These are phyloP conservation scores for Zygotorulaspora sp. DNA, from an alignment of 805 yeast species.

Conservation along the genomic window DNA sequence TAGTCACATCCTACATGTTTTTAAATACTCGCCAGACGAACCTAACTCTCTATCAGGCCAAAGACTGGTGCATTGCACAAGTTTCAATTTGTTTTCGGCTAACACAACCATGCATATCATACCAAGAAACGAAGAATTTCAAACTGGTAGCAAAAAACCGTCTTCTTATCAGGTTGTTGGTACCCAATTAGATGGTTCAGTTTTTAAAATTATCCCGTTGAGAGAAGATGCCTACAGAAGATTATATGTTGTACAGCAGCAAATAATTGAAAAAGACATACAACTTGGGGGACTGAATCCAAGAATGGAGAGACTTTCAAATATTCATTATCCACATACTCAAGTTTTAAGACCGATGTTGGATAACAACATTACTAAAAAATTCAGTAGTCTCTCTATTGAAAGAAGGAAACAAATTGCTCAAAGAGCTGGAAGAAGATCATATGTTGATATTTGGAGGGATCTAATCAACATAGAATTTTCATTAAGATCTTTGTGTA, in stretches of 20 bases:
- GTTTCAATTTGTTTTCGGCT: constrained; percentile 61
- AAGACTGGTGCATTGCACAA: constrained; percentile 60
- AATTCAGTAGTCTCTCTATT: constrained; percentile 52
- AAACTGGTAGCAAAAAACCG: constrained; percentile 12
- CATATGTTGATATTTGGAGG: constrained; percentile 59
- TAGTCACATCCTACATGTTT: constrained; percentile 58
- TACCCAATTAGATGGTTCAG: constrained; percentile 72
- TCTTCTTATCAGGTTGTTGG: constrained; percentile 61
- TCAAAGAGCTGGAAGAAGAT: constrained; percentile 53
- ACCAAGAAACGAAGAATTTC: constrained; percentile 35
- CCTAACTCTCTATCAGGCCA: constrained; percentile 79
- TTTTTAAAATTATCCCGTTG: constrained; percentile 69
- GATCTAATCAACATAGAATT: constrained; percentile 58
- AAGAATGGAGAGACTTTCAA: constrained; percentile 50
- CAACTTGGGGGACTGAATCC: constrained; percentile 82
- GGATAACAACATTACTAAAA: constrained; percentile 54
- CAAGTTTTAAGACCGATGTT: constrained; percentile 56
- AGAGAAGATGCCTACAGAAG: constrained; percentile 73
- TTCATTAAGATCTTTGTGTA: constrained; percentile 29
- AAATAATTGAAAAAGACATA: constrained; percentile 68
- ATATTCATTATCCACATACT: constrained; percentile 33
- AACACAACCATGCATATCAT: constrained; percentile 52
- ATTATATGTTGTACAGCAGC: constrained; percentile 82
- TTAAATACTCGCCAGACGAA: constrained; percentile 91
- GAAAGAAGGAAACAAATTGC: constrained; percentile 52